These are phyloP conservation scores for Aspergillus sp. DNA, from an alignment of 2,329 filamentous ascomycete species.

Conservation along the genomic window DNA sequence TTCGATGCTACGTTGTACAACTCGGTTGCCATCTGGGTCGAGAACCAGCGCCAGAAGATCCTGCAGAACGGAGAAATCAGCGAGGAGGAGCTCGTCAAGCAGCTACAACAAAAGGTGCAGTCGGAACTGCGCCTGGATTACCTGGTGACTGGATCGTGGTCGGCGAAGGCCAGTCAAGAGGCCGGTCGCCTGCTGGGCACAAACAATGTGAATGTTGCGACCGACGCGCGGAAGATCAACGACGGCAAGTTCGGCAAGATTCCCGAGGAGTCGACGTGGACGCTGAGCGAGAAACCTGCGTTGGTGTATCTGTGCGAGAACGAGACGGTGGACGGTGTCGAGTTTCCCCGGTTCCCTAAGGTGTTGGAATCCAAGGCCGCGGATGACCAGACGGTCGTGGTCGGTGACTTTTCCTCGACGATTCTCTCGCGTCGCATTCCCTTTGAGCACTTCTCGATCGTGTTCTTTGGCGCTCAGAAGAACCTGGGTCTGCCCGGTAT, in stretches of 20 bases:
- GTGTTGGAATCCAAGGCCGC: slow-evolving; percentile 55
- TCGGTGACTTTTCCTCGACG: slow-evolving; percentile 93
- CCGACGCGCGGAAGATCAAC: slow-evolving; percentile 64
- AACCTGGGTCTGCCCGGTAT: slow-evolving; percentile 86
- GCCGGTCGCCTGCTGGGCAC: slow-evolving; percentile 73
- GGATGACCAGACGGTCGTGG: slow-evolving; percentile 68
- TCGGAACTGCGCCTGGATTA: slow-evolving; percentile 81
- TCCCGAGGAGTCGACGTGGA: slow-evolving; percentile 74
- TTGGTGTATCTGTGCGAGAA: slow-evolving; percentile 92
- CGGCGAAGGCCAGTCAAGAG: slow-evolving; percentile 83
- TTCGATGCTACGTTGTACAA: slow-evolving; percentile 86
- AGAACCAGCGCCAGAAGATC: slow-evolving; percentile 59
- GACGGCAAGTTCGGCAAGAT: slow-evolving; percentile 85
- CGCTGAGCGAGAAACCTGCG: slow-evolving; percentile 62
- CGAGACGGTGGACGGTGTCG: slow-evolving; percentile 76
- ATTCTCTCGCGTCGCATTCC: slow-evolving; percentile 69
- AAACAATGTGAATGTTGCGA: slow-evolving; percentile 73
- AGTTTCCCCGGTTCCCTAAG: slow-evolving; percentile 75
- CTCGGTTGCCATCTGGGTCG: slow-evolving; percentile 78
- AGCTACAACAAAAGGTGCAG: slow-evolving; percentile 63
- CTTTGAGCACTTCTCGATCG: slow-evolving; percentile 60
- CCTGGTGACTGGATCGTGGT: slow-evolving; percentile 87
- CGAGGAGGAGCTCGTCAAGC: slow-evolving; percentile 57
- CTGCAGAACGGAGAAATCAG: slow-evolving; percentile 47
- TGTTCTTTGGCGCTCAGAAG: slow-evolving; percentile 84